These are phyloP conservation scores for Lycium ferocissimum DNA, from an alignment of 257 asterid species.

Conservation along the genomic window DNA sequence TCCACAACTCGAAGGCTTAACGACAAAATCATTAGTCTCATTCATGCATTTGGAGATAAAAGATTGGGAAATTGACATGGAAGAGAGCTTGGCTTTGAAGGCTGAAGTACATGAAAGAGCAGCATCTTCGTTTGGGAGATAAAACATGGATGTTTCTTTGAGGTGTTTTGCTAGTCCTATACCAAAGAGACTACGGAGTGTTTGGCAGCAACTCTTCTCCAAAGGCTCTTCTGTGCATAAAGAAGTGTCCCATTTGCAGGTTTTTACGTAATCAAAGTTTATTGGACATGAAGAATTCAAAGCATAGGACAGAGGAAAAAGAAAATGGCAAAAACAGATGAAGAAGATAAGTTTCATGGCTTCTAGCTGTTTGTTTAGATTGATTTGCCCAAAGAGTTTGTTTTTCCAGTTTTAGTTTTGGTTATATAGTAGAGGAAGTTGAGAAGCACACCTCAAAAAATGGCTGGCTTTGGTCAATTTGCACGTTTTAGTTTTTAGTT, in stretches of 20 bases:
- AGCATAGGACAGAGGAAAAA: conserved; percentile 16
- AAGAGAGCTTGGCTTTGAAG: conserved; percentile 39
- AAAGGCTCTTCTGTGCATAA: conserved; percentile 49
- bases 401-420: neutral
- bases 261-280: conserved; percentile 53
- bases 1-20: conserved; percentile 49
- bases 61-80: conserved; percentile 36
- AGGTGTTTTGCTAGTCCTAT: conserved; percentile 57
- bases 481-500: conserved; percentile 16
- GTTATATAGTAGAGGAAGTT: neutral
- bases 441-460: neutral
- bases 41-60: conserved; percentile 50
- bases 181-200: conserved; percentile 60
- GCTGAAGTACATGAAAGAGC: conserved; percentile 52
- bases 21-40: conserved; percentile 48
- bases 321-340: conserved; percentile 7
- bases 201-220: conserved; percentile 56
- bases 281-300: conserved; percentile 55
- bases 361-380: neutral
- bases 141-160: conserved; percentile 49
- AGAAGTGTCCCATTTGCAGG: conserved; percentile 65
- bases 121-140: conserved; percentile 49
- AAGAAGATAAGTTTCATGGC: neutral
- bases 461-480: conserved; percentile 23
- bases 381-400: neutral